Evolutionary conservation across 225 moss, liverwort and hornwort species (phyloP).

Genomic region (Pseudoscleropodium purum): DNA sequence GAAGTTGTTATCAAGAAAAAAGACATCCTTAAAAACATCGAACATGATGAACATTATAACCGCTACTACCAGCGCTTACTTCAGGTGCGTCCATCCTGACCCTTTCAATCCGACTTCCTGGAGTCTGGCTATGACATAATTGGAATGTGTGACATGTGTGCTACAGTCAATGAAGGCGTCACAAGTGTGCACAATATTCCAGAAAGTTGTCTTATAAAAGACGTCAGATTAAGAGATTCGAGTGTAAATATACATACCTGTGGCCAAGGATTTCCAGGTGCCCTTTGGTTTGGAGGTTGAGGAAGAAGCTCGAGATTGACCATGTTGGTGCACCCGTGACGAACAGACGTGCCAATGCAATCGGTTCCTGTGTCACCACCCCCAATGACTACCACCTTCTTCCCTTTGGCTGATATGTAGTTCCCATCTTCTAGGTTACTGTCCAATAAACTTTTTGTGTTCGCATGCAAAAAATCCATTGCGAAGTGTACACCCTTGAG

Average conservation of each 20-base stretch:
- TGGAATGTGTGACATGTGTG: not conserved
- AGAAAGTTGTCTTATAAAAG: not conserved
- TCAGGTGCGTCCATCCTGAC: not conserved
- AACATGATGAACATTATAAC: not conserved
- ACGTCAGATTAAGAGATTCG: not conserved
- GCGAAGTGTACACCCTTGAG: constrained; percentile 65
- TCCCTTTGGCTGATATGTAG: constrained; percentile 71
- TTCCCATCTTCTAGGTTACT: constrained; percentile 60
- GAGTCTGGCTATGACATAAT: not conserved
- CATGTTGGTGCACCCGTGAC: constrained; percentile 62
- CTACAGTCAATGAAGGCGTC: not conserved
- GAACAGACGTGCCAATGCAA: constrained; percentile 73
- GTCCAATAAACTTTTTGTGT: constrained; percentile 77
- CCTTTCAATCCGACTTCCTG: not conserved
- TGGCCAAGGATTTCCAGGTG: constrained; percentile 76
- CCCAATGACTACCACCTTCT: constrained; percentile 79
- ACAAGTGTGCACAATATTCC: not conserved
- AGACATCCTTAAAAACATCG: not conserved
- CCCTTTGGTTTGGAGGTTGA: constrained; percentile 53
- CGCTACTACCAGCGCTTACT: not conserved
- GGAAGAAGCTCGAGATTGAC: constrained; percentile 76
- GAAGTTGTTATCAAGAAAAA: not conserved
- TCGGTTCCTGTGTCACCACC: constrained; percentile 91
- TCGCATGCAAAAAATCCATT: constrained; percentile 68
- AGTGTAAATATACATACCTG: constrained; percentile 17